Evolutionary conservation across 2,329 filamentous ascomycete genomes (phyloP).

Genomic region (Arthrinium phaeospermum): DNA sequence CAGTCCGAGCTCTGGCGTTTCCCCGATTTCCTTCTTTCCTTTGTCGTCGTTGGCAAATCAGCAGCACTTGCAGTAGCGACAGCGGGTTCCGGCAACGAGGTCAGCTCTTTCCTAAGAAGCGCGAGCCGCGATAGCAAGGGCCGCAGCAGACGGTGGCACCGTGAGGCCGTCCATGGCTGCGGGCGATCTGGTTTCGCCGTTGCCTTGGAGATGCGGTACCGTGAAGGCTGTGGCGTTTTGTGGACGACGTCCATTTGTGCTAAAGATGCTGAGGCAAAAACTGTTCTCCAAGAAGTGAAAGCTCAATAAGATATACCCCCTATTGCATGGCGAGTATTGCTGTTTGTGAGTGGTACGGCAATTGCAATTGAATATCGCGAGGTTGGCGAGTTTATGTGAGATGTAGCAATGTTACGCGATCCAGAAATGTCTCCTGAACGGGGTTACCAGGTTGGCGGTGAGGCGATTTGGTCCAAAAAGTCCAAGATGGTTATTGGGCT

Average conservation of each 20-base stretch:
- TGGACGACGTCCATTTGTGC: conserved; percentile 20
- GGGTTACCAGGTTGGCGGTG: background rate
- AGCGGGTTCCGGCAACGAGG: conserved; percentile 25
- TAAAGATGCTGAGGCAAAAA: background rate
- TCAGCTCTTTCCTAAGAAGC: conserved; percentile 43
- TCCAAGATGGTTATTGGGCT: background rate
- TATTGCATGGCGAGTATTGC: background rate
- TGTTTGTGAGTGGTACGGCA: background rate
- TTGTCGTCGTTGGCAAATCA: background rate
- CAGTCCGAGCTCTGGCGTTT: conserved; percentile 24
- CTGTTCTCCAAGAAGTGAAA: background rate
- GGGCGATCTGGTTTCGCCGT: conserved; percentile 27
- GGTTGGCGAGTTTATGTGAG: background rate
- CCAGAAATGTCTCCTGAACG: background rate
- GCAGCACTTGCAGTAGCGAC: conserved; percentile 7
- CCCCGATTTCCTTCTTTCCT: conserved; percentile 21
- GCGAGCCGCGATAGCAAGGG: conserved; percentile 49
- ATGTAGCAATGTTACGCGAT: background rate
- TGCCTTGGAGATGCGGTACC: conserved; percentile 27
- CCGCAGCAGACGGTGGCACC: conserved; percentile 50
- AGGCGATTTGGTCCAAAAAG: background rate
- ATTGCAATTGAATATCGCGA: background rate
- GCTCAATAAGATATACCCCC: background rate
- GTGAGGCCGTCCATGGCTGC: conserved; percentile 47
- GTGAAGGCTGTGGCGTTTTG: conserved; percentile 30